Evolutionary conservation across 768 basidiomycete genomes (phyloP), one percentile per base, ranked within the genome.

Genomic region (Cystoderma amianthinum): DNA sequence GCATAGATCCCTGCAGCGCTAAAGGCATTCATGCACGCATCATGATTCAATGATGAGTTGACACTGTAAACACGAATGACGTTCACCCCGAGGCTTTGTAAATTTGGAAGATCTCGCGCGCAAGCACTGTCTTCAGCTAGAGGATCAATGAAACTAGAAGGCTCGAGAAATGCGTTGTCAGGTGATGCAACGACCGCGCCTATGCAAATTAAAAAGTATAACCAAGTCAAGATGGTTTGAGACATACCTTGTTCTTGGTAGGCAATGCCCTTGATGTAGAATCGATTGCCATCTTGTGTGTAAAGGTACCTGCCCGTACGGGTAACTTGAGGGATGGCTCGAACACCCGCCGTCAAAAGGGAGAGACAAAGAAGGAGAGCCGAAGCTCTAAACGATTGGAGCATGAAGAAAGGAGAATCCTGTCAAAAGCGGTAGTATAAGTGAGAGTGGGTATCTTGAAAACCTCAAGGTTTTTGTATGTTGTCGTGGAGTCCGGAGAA

Each of bases 231-330:
- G 9, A n/a, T 19, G 22, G 30, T 3, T 22, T 11, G 21, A 19
- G 18, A 45, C 23, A 43, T 43, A 79, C 92, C 90, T 63, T 91
- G 86, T 45, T 76, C 69, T 58, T 91, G 88, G 61, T 92, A 92
- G 9, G 86, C 85, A 42, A 91, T 63, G 40, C 88, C 89, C 61
- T 88, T 90, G 64, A 96, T 85, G 63, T 80, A 93, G 64, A 94
- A 95, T 40, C 93, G 65, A 28, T 56, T 80, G 2, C 89, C 88
- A 38, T 78, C 74, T 3, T 73, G 72, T 30, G 74, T 74, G 62
- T 92, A 95, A 32, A 95, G 79, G 58, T 92, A 95, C 53, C 78
- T 76, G 23, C 88, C 91, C 20, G 66, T 56, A 33, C 88, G 74
- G 28, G 82, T 69, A 50, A 96, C 71, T 42, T 74, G 71, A 23